Evolutionary conservation across 305 asterid species (phyloP).

Genomic region (Fraxinus angustifolia): DNA sequence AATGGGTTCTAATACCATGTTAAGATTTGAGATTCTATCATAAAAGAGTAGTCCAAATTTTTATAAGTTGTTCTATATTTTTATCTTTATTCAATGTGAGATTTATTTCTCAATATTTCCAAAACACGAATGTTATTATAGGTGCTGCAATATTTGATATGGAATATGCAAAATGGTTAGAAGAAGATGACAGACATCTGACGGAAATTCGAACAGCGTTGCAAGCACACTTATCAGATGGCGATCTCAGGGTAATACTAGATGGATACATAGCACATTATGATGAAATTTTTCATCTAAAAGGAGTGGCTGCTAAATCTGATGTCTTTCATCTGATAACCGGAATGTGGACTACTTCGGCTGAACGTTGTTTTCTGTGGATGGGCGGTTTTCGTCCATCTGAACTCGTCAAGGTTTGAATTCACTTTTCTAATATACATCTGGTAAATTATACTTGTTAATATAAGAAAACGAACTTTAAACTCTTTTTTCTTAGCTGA

Average conservation of each 20-base stretch:
- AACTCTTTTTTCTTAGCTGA: neutral
- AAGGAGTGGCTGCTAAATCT: slow-evolving; percentile 74
- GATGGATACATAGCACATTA: slow-evolving; percentile 74
- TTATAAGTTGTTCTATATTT: neutral
- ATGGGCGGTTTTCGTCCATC: slow-evolving; percentile 95
- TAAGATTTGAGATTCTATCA: too few species aligned
- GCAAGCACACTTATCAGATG: slow-evolving; percentile 72
- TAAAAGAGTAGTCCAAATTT: too few species aligned
- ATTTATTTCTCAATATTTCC: neutral
- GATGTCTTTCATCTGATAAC: slow-evolving; percentile 84
- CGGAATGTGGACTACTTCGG: slow-evolving; percentile 89
- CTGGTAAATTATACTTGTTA: neutral
- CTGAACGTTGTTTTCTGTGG: slow-evolving; percentile 93
- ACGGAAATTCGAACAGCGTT: slow-evolving; percentile 70
- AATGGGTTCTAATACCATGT: too few species aligned
- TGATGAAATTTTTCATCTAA: slow-evolving; percentile 71
- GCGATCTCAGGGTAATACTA: slow-evolving; percentile 63
- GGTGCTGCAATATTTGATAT: slow-evolving; percentile 88
- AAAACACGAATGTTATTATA: slow-evolving; percentile 16
- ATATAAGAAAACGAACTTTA: neutral
- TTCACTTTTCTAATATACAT: neutral
- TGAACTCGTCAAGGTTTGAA: slow-evolving; percentile 71
- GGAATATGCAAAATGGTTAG: slow-evolving; percentile 92
- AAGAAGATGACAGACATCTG: slow-evolving; percentile 80
- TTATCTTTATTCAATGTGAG: neutral